Evolutionary conservation across 2,329 filamentous ascomycete species (phyloP), one percentile per base, ranked within the genome.

Genomic region (Phaeosphaeriaceae sp.): DNA sequence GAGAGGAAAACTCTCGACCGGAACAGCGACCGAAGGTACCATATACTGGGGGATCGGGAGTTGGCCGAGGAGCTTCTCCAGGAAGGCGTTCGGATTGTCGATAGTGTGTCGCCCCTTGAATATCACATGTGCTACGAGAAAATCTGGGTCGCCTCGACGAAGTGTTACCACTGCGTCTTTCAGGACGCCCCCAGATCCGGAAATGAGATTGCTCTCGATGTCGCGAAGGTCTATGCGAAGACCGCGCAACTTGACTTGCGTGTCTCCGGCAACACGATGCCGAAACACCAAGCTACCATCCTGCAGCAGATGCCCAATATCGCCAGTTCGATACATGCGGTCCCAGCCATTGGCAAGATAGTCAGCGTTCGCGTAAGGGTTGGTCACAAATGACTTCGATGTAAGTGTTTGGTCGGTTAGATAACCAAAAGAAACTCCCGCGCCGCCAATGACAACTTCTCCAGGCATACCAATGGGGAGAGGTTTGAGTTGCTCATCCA

Each of bases 161-260:
- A 72, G 44, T 7, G 69, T 52, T 1, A 72, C 67, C 1, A 73
- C 61, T 9, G 73, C 69, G 1, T 74, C 66, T 2, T 57, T 40
- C 7, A 82, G 43, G 13, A 43, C 46, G 13, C 59, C 63, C 3
- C 59, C 52, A 0, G 72, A 65, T n/a, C 63, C 58, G 0, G 60
- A 22, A 2, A 79, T 21, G 19, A 82, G 72, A 15, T 35, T 35
- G 30, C 30, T 35, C 51, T 78, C 78, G 19, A 85, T 76, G 15
- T 86, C 84, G 5, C 71, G 65, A 1, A 86, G 68, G 17, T 86
- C 83, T 24, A 85, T 78, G 1, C 81, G 76, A 4, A 81, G 56
- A 2, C 81, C 82, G 2, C 75, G 72, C 2, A 85, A 68, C 64
- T 85, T 85, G 57, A 84, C 67, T 48, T 83, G 77, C 0, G 76